Percentiles rank a stretch among this genome's conserved stretches.
Evolutionary conservation across 2,329 filamentous ascomycete genomes (phyloP).

Genomic region (Whalleya microplaca): DNA sequence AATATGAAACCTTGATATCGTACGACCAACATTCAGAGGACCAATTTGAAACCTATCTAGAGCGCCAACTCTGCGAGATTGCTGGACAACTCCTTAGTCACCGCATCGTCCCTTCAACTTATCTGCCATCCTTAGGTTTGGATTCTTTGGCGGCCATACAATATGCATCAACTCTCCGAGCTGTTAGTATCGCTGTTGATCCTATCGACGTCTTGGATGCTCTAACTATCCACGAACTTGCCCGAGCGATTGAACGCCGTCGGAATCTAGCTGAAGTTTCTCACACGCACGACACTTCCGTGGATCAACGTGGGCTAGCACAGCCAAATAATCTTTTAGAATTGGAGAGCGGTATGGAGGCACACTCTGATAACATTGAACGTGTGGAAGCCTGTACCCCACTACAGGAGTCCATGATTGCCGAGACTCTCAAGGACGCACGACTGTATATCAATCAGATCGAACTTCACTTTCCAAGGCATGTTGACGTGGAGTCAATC

Average conservation of each 20-base stretch:
- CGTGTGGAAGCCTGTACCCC: constrained; percentile 67
- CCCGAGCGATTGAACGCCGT: constrained; percentile 8
- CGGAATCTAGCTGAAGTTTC: background rate
- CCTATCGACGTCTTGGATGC: constrained; percentile 66
- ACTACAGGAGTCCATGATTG: constrained; percentile 79
- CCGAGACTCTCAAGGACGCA: constrained; percentile 66
- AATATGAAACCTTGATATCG: constrained; percentile 46
- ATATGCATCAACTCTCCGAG: constrained; percentile 66
- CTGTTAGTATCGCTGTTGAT: constrained; percentile 55
- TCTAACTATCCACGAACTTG: constrained; percentile 43
- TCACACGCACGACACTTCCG: background rate
- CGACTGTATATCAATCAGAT: constrained; percentile 79
- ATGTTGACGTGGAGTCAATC: constrained; percentile 45
- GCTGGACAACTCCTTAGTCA: constrained; percentile 33
- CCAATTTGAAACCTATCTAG: constrained; percentile 38
- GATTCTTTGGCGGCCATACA: constrained; percentile 49
- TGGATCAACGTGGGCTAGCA: background rate
- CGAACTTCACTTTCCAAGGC: constrained; percentile 59
- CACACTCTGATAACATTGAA: constrained; percentile 37
- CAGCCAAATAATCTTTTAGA: constrained; percentile 4
- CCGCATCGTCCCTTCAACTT: constrained; percentile 32
- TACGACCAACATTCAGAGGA: constrained; percentile 25
- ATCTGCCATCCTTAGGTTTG: constrained; percentile 40
- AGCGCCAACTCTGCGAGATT: constrained; percentile 40
- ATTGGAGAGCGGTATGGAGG: constrained; percentile 10